phyloP scores from a whole-genome alignment of 2,329 filamentous ascomycete genomes.

The Hymenoscyphus infarciens region DNA sequence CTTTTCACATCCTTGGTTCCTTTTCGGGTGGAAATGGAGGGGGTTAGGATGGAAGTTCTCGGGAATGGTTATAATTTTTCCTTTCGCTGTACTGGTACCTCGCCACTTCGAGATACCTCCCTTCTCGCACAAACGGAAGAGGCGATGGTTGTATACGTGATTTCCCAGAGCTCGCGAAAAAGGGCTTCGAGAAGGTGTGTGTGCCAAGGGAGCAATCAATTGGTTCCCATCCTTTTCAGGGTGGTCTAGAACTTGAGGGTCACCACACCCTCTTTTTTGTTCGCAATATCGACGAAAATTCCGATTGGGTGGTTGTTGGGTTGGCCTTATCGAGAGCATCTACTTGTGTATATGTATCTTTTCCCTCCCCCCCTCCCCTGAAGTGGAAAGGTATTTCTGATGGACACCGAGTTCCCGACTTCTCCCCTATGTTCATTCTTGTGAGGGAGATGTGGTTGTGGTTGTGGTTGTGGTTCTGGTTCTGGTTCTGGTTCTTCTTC shows the following conservation, averaged over 20 bases:
- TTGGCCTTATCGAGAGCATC: neutral
- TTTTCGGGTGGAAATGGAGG: neutral
- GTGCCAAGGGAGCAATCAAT: neutral
- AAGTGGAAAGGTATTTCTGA: too few relatives aligned
- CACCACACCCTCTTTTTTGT: neutral
- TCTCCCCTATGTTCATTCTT: too few relatives aligned
- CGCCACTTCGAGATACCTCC: neutral
- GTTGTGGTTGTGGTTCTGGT: too few relatives aligned
- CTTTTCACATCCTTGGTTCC: neutral
- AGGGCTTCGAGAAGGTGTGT: neutral
- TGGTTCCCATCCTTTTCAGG: neutral
- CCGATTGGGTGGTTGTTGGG: neutral
- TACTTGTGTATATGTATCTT: too few relatives aligned
- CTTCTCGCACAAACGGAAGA: constrained; percentile 1
- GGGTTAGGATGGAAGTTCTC: neutral
- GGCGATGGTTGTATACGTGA: neutral
- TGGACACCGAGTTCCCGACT: too few relatives aligned
- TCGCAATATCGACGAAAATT: neutral
- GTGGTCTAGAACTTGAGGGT: neutral
- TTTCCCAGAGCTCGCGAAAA: neutral
- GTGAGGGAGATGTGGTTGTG: neutral
- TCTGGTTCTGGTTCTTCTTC: neutral
- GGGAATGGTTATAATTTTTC: neutral
- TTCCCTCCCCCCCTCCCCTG: too few relatives aligned
- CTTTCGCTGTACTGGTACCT: neutral